These are phyloP conservation scores for Fusarium anthophilum DNA, from an alignment of 2,329 filamentous ascomycete species.

Conservation along the genomic window DNA sequence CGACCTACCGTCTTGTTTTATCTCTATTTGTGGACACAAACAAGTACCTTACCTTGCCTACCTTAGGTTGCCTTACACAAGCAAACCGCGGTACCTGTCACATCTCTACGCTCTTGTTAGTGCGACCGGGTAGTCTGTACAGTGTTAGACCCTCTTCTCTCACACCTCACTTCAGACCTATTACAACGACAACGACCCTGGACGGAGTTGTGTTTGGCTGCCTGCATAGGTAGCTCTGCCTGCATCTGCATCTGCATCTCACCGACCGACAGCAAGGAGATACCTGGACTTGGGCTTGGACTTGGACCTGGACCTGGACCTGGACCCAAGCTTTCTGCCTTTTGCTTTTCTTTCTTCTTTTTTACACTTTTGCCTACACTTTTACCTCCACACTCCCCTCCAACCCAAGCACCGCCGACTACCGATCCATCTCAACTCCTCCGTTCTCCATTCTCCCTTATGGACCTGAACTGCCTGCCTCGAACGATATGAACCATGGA, in stretches of 20 bases:
- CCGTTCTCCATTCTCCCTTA: not conserved
- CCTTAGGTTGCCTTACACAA: not conserved
- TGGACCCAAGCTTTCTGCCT: slow-evolving; percentile 7
- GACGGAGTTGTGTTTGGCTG: slow-evolving; percentile 31
- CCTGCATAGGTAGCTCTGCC: slow-evolving; percentile 1
- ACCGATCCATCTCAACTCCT: slow-evolving; percentile 9
- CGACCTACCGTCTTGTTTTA: not conserved
- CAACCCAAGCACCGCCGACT: slow-evolving; percentile 10
- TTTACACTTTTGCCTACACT: slow-evolving; percentile 30
- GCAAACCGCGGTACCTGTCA: slow-evolving; percentile 5
- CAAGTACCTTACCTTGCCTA: not conserved
- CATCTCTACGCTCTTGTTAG: slow-evolving; percentile 5
- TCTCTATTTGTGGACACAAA: slow-evolving; percentile 12
- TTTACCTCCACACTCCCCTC: slow-evolving; percentile 11
- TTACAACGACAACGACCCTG: slow-evolving; percentile 34
- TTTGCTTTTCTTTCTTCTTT: not conserved
- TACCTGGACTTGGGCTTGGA: not conserved
- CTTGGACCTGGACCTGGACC: not conserved
- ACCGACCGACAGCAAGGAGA: slow-evolving; percentile 26
- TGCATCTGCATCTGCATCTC: slow-evolving; percentile 38
- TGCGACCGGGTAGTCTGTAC: slow-evolving; percentile 13
- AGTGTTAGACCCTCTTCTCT: slow-evolving; percentile 33
- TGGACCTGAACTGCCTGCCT: slow-evolving; percentile 5
- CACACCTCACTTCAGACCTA: slow-evolving; percentile 21
- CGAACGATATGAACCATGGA: slow-evolving; percentile 46